Conservation (phyloP, 805 yeast genomes). For the Schizosaccharomyces cryophilus region DNA sequence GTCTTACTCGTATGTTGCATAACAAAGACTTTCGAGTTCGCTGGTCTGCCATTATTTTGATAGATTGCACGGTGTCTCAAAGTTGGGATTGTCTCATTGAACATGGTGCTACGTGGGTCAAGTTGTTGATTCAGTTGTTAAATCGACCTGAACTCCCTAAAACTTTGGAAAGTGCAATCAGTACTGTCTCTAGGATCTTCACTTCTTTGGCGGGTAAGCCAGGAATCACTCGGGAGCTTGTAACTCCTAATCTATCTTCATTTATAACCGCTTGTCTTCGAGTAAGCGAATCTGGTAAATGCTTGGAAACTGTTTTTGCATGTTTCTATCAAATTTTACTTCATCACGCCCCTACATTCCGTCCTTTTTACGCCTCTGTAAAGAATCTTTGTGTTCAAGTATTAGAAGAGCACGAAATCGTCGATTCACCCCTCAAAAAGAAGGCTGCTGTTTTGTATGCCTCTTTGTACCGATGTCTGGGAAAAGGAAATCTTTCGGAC, state of each 20-base stretch:
- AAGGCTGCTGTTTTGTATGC: conserved; percentile 1
- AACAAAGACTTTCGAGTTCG: neutral
- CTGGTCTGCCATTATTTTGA: neutral
- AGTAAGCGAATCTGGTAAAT: neutral
- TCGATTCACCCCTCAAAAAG: neutral
- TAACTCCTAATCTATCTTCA: neutral
- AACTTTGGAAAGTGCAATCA: neutral
- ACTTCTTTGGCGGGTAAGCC: neutral
- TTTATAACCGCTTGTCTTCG: neutral
- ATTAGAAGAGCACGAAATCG: neutral
- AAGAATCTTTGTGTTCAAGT: neutral
- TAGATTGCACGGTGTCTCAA: neutral
- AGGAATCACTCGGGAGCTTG: neutral
- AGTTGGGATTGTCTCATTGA: neutral
- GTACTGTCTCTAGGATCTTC: neutral
- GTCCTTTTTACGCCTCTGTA: neutral
- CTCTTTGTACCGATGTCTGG: neutral
- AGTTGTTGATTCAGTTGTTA: neutral
- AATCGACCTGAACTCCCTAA: neutral
- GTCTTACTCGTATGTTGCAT: neutral
- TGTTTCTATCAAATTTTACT: neutral
- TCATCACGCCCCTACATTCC: neutral
- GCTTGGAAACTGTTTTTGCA: neutral
- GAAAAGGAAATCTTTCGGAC: neutral
- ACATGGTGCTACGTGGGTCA: neutral